phyloP scores from a whole-genome alignment of 2,329 filamentous ascomycete species.

The Chaetomiaceae sp. region DNA sequence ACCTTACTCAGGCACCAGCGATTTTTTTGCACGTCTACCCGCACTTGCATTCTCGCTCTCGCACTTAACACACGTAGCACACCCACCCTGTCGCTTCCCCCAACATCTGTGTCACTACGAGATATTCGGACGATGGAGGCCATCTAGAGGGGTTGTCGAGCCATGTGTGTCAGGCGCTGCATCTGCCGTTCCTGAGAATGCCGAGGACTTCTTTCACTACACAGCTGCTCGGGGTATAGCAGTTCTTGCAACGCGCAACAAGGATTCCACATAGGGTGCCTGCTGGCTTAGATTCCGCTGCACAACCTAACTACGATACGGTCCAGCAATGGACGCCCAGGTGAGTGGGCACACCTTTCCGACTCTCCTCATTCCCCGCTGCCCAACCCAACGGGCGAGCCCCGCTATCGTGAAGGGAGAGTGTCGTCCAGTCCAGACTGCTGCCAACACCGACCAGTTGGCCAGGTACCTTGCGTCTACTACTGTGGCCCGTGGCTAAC shows the following conservation, averaged over 20 bases:
- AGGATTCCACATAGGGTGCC: conserved; percentile 3
- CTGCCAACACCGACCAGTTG: too few relatives aligned
- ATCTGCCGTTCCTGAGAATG: conserved; percentile 25
- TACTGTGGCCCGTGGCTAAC: too few relatives aligned
- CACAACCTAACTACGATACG: conserved; percentile 1
- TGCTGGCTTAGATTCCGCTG: conserved; percentile 5
- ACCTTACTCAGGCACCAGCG: neutral
- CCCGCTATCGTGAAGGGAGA: conserved; percentile 19
- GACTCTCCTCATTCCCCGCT: conserved; percentile 9
- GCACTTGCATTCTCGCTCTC: too few relatives aligned
- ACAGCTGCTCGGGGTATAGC: conserved; percentile 30
- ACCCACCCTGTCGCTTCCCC: neutral
- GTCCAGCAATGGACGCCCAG: conserved; percentile 30
- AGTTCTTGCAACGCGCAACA: conserved; percentile 16
- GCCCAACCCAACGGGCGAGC: conserved; percentile 12
- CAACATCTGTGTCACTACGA: neutral
- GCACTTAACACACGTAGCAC: too few relatives aligned
- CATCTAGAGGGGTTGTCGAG: conserved; percentile 19
- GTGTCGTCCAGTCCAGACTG: too few relatives aligned
- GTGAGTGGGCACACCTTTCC: conserved; percentile 20
- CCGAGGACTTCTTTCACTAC: conserved; percentile 19
- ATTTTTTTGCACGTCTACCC: too few relatives aligned
- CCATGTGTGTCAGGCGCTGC: conserved; percentile 25
- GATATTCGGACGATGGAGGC: conserved; percentile 19
- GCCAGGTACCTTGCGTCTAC: too few relatives aligned